Evolutionary conservation across 306 rosid genomes (phyloP).

Genomic region (Comarum palustre): DNA sequence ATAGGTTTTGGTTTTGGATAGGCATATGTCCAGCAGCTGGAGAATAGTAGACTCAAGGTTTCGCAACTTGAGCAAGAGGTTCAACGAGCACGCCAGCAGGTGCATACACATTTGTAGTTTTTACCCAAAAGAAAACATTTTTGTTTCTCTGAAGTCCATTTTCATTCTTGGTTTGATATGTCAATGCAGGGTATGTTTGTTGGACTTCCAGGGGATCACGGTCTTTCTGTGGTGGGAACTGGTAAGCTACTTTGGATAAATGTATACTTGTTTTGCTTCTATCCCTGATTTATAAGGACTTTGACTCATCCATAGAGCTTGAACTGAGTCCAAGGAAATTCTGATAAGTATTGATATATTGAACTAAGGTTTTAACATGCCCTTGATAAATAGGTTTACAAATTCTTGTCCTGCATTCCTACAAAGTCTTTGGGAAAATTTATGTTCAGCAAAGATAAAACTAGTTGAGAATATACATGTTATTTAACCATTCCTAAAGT

Average conservation of each 20-base stretch:
- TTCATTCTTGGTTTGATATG: conserved; percentile 11
- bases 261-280: background rate
- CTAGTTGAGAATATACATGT: background rate
- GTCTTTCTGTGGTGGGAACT: conserved; percentile 48
- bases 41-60: conserved; percentile 61
- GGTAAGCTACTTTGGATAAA: conserved; percentile 28
- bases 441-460: background rate
- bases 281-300: background rate
- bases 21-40: conserved; percentile 90
- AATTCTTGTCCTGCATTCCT: background rate
- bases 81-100: conserved; percentile 73
- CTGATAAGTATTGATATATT: background rate
- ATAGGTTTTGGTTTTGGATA: conserved; percentile 55
- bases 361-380: background rate
- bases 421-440: background rate
- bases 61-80: conserved; percentile 75
- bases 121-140: background rate
- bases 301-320: background rate
- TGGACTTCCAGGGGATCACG: conserved; percentile 44
- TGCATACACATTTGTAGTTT: conserved; percentile 31
- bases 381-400: background rate
- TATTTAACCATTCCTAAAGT: background rate
- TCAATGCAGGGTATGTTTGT: conserved; percentile 40
- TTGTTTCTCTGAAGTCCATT: background rate
- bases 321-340: background rate